Base-by-base conservation (phyloP, 1,139 yeast species). In the Zygosaccharomyces sapae region DNA sequence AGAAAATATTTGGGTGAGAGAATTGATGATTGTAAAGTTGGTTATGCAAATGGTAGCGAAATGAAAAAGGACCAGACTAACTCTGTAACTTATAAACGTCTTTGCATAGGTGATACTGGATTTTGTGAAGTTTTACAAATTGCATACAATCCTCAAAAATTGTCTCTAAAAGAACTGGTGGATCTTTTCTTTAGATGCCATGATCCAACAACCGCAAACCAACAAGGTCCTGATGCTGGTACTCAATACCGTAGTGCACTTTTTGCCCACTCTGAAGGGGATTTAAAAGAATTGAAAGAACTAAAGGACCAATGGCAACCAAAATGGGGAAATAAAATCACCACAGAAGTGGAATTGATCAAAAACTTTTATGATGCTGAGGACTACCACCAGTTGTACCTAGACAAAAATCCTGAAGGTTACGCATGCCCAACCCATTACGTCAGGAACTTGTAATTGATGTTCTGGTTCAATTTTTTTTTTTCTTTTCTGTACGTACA, bases 141-240 rank as follows among this genome's bases (percentile, higher is more conserved):
- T 18, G 74, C 92, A 0, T 92, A 79, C 61, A 92, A 90, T 61
- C 96, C 97, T 30, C 56, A 73, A 9, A 59, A 68, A 38, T 75
- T 87, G n/a, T 55, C 77, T 2, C 74, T 81, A 57, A 76, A 71
- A 49, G 86, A 84, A 33, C 70, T 92, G 47, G 69, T 86, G 48
- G 94, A 84, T 56, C 86, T 90, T 57, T 92, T 90, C 70, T 90
- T 88, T 73, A 75, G 86, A 61, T 88, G 88, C 69, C 98, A 92
- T 65, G 97, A 92, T 67, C 95, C 85, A 44, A 80, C 85, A 3
- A 69, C 77, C 13, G 35, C 67, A 25, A 72, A 76, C 56, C 63
- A 79, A 1, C 96, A 89, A 66, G 96, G 96, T 5, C 86, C 87
- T 12, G 96, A 88, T 61, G 60, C 63, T 9, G 96, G 97, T 6